Evolutionary conservation across 139 green algal genomes (phyloP).

Genomic region (Chlorella sorokiniana): DNA sequence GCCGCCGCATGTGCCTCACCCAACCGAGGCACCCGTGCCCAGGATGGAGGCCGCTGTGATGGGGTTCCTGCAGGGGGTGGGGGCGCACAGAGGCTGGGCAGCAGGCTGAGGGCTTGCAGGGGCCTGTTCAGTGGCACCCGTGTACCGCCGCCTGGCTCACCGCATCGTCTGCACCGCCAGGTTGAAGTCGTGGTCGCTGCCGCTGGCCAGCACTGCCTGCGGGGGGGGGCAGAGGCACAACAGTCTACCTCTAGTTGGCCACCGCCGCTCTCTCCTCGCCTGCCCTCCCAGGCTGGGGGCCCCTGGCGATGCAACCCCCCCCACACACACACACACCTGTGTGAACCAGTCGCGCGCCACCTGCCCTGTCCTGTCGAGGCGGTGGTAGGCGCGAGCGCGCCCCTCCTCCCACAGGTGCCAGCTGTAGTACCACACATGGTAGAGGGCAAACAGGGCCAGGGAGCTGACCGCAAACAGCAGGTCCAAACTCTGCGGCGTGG

Average conservation of each 20-base stretch:
- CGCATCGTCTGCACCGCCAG: conserved; percentile 26
- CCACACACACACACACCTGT: too few relatives aligned
- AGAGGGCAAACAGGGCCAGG: not conserved
- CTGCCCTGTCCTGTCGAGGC: conserved; percentile 19
- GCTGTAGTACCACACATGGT: conserved; percentile 29
- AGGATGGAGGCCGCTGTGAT: conserved; percentile 20
- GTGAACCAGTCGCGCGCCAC: conserved; percentile 13
- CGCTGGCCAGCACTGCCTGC: conserved; percentile 7
- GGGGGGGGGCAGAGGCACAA: not conserved
- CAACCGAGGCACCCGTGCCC: conserved; percentile 11
- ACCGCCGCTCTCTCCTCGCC: not conserved
- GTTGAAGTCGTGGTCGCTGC: conserved; percentile 21
- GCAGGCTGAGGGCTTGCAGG: too few relatives aligned
- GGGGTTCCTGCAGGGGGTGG: not conserved
- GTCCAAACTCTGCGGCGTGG: conserved; percentile 7
- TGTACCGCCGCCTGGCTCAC: too few relatives aligned
- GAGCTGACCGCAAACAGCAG: conserved; percentile 1
- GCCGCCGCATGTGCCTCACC: too few relatives aligned
- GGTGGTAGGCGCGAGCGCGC: not conserved
- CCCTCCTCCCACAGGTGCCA: not conserved
- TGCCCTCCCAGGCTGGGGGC: not conserved
- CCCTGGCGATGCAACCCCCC: too few relatives aligned
- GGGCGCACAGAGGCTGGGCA: not conserved
- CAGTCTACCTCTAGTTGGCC: not conserved
- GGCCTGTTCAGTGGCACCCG: too few relatives aligned